Evolutionary conservation across 495 filamentous ascomycete species (phyloP).

Genomic region (Aspergillus avenaceus): DNA sequence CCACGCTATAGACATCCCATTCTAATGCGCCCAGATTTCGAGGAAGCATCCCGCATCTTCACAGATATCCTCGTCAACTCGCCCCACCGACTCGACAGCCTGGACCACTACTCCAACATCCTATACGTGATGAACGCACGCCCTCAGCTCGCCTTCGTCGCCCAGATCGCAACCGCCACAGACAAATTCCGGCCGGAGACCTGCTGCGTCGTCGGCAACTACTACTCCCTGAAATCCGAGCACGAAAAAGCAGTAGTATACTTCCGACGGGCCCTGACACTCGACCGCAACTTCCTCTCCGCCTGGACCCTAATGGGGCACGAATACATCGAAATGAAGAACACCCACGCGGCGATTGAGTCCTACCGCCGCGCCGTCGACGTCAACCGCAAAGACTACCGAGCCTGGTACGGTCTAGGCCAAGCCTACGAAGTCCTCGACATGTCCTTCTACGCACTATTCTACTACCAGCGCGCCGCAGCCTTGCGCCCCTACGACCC

Average conservation of each 20-base stretch:
- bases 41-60: slow-evolving; percentile 82
- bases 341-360: slow-evolving; percentile 97
- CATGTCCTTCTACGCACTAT: slow-evolving; percentile 94
- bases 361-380: slow-evolving; percentile 95
- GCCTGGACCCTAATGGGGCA: slow-evolving; percentile 99
- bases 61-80: slow-evolving; percentile 71
- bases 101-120: slow-evolving; percentile 96
- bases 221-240: slow-evolving; percentile 86
- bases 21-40: slow-evolving; percentile 54
- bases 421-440: slow-evolving; percentile 97
- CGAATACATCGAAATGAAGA: slow-evolving; percentile 98
- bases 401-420: slow-evolving; percentile 96
- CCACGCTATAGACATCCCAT: too few species aligned
- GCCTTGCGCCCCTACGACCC: slow-evolving; percentile 86
- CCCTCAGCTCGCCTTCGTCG: slow-evolving; percentile 87
- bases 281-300: slow-evolving; percentile 86
- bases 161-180: slow-evolving; percentile 79
- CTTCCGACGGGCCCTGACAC: slow-evolving; percentile 91
- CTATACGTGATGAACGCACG: slow-evolving; percentile 86
- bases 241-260: slow-evolving; percentile 99
- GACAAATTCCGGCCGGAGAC: slow-evolving; percentile 98
- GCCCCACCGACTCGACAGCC: slow-evolving; percentile 81
- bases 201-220: slow-evolving; percentile 95
- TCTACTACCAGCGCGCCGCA: slow-evolving; percentile 96
- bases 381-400: slow-evolving; percentile 93